A percentile compares a stretch with the other conserved stretches of the same genome.
These are phyloP conservation scores for Postia placenta DNA, from an alignment of 768 basidiomycete species.

Conservation along the genomic window DNA sequence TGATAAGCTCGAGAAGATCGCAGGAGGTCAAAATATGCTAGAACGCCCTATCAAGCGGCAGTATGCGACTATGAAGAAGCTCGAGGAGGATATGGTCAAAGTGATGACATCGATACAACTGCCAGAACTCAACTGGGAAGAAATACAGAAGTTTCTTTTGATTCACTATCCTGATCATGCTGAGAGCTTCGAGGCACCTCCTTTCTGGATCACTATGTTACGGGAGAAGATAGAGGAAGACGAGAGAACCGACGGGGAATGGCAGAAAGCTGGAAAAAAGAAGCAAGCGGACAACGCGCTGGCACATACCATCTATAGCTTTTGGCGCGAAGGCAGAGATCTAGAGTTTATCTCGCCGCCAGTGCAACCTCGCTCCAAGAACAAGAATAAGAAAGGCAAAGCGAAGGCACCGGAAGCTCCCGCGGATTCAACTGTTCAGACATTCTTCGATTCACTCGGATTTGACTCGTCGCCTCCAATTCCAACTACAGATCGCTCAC, in stretches of 20 bases:
- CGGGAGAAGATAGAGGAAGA: neutral
- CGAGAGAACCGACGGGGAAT: constrained; percentile 8
- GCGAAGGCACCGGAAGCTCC: neutral
- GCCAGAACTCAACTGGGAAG: constrained; percentile 27
- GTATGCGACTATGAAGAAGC: constrained; percentile 32
- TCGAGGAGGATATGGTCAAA: constrained; percentile 39
- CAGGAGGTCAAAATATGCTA: constrained; percentile 34
- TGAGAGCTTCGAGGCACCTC: constrained; percentile 35
- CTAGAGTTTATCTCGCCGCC: constrained; percentile 34
- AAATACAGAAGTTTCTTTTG: constrained; percentile 37
- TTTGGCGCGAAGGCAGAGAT: constrained; percentile 45
- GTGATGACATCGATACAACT: constrained; percentile 34
- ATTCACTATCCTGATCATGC: constrained; percentile 44
- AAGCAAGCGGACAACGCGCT: constrained; percentile 12
- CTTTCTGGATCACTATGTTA: constrained; percentile 36
- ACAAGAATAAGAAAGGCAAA: neutral
- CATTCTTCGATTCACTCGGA: constrained; percentile 27
- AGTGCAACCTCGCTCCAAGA: neutral
- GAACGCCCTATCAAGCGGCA: constrained; percentile 27
- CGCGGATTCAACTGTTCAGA: constrained; percentile 29
- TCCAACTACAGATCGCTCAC: neutral
- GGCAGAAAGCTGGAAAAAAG: constrained; percentile 11
- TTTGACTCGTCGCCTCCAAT: neutral
- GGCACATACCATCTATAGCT: constrained; percentile 34
- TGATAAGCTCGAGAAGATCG: constrained; percentile 46